A percentile compares a stretch with the other conserved stretches of the same genome.
Evolutionary conservation across 805 yeast genomes (phyloP).

Genomic region (Starmerella cellae): DNA sequence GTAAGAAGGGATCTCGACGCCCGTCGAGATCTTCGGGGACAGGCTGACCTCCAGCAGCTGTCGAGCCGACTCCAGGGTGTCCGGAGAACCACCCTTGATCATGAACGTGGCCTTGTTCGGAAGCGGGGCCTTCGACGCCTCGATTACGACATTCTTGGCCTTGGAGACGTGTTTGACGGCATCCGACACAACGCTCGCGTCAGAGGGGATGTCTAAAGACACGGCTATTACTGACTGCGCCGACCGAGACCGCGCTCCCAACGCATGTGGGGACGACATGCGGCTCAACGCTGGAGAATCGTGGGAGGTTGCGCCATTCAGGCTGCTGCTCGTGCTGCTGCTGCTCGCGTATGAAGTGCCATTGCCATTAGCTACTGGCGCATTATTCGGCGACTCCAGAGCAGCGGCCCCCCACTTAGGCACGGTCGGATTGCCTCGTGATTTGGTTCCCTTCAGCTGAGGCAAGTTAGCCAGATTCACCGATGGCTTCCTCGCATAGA

Average conservation of each 20-base stretch:
- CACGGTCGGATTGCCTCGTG: not conserved
- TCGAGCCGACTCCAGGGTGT: slow-evolving; percentile 7
- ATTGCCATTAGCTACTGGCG: not conserved
- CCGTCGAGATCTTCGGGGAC: slow-evolving; percentile 9
- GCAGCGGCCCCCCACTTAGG: not conserved
- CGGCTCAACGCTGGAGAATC: not conserved
- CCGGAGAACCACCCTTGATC: slow-evolving; percentile 13
- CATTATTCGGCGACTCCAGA: not conserved
- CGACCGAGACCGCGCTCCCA: not conserved
- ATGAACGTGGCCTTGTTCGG: slow-evolving; percentile 16
- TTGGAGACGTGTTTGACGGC: slow-evolving; percentile 7
- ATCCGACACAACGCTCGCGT: not conserved
- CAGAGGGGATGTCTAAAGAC: slow-evolving; percentile 7
- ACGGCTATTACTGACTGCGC: not conserved
- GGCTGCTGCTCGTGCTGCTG: not conserved
- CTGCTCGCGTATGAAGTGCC: too few relatives aligned
- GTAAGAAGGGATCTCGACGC: slow-evolving; percentile 10
- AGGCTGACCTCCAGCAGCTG: slow-evolving; percentile 8
- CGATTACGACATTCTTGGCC: slow-evolving; percentile 12
- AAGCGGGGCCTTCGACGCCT: slow-evolving; percentile 12
- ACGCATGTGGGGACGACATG: not conserved
- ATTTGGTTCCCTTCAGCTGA: slow-evolving; percentile 4
- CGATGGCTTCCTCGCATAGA: not conserved
- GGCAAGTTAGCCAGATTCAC: slow-evolving; percentile 6
- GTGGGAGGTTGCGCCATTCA: not conserved